Conservation (phyloP, 179 eudicot genomes). For the Corrigiola litoralis region DNA sequence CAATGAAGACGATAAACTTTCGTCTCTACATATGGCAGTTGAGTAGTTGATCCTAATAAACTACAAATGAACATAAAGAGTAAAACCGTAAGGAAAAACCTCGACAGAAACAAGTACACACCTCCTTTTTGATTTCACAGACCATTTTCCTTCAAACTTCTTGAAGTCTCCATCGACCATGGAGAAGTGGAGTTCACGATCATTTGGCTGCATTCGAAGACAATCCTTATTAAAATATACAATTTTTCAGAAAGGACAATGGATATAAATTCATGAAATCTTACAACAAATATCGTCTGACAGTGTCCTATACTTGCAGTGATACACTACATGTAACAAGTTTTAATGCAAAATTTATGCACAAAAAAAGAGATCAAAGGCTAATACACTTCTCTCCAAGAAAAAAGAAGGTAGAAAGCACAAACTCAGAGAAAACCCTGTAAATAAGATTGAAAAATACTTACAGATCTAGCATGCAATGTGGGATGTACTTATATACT, state of each 20-base stretch:
- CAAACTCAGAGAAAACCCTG: not conserved
- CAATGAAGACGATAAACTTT: too few species aligned
- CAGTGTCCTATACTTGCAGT: not conserved
- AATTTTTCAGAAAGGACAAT: not conserved
- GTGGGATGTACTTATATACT: not conserved
- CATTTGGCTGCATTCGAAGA: slow-evolving; percentile 44
- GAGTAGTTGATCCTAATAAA: too few species aligned
- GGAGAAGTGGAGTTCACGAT: slow-evolving; percentile 79
- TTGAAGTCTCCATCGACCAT: slow-evolving; percentile 99
- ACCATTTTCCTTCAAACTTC: slow-evolving; percentile 99
- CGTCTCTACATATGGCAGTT: too few species aligned
- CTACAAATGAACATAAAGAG: not conserved
- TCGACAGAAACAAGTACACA: slow-evolving; percentile 12
- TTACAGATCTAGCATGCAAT: not conserved
- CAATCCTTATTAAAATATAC: not conserved
- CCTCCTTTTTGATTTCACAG: slow-evolving; percentile 63
- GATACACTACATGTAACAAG: not conserved
- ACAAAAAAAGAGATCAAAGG: not conserved
- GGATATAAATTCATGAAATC: not conserved
- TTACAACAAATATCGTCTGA: not conserved
- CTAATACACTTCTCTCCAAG: not conserved
- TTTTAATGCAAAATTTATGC: not conserved
- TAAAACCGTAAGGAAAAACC: not conserved
- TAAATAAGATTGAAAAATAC: not conserved
- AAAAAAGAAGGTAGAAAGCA: not conserved